Base-by-base conservation (phyloP, 2,329 filamentous ascomycete genomes). In the Fusarium sp. region DNA sequence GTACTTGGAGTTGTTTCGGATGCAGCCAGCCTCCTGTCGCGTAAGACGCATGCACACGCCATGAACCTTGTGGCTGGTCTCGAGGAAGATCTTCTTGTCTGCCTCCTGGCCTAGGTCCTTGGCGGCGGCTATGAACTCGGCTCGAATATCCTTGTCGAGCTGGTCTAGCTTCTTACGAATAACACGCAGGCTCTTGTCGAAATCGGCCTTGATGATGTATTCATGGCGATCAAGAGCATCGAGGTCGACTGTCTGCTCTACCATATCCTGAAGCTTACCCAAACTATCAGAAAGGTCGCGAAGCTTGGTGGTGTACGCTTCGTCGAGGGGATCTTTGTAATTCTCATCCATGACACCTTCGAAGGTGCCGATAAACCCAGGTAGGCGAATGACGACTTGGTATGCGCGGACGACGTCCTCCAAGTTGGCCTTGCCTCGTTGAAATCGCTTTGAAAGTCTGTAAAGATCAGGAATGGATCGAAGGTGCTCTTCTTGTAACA, bases 41-140 rank as follows among this genome's bases (percentile, higher is more conserved):
- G 96, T 99, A 21, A 99, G 85, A 58, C 96, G 89, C 87, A 99
- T 94, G 80, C 96, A 98, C 89, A 95, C 98, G 20, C 97, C 96
- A 75, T 99, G 94, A 0, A 97, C 92, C 77, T 92, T 93, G 84
- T 99, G 96, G 75, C 96, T 97, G 5, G 76, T 79, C 79, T 99
- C 96, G 14, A 99, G 87, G 79, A 98, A 98, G 23, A 99, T 91
- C 81, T 99, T 99, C 87, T 99, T 99, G 79, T 98, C 94, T n/a
- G 90, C 89, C 72, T 99, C 96, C 78, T 97, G 94, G 62, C 89
- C 89, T 1, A 99, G 87, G 77, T 99, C 95, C 40, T 88, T 85
- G 11, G 92, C 92, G 1, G 93, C 93, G 30, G 88, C 86, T 53
- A 85, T 83, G 75, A 97, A 96, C 78, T 98, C 95, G 32, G 86